A percentile compares a stretch with the other conserved stretches of the same genome.
Conservation (phyloP, 2,329 filamentous ascomycete genomes). For the Tolypocladium cylindrosporum region DNA sequence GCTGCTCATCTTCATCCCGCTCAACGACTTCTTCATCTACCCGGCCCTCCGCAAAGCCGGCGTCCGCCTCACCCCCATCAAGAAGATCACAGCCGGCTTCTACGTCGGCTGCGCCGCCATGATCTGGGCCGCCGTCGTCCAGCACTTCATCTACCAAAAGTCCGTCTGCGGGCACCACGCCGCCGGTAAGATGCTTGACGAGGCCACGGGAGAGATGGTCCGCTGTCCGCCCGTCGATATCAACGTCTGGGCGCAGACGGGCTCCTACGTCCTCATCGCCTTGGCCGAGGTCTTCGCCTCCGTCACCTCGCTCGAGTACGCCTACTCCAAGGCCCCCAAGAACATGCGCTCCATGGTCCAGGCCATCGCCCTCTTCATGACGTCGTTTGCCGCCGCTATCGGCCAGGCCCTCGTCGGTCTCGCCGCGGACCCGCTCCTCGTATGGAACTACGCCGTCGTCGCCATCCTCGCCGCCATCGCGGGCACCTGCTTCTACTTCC, state of each 20-base stretch:
- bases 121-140: slow-evolving; percentile 45
- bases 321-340: slow-evolving; percentile 65
- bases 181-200: slow-evolving; percentile 14
- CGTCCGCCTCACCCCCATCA: slow-evolving; percentile 64
- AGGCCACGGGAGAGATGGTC: slow-evolving; percentile 18
- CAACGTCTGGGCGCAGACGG: slow-evolving; percentile 51
- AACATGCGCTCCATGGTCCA: slow-evolving; percentile 75
- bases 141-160: slow-evolving; percentile 53
- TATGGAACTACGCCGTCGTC: slow-evolving; percentile 64
- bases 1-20: slow-evolving; percentile 64
- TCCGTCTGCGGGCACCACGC: slow-evolving; percentile 51
- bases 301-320: slow-evolving; percentile 61
- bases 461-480: slow-evolving; percentile 50
- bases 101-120: slow-evolving; percentile 52
- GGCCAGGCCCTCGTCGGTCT: slow-evolving; percentile 59
- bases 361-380: slow-evolving; percentile 61
- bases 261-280: slow-evolving; percentile 41
- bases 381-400: slow-evolving; percentile 57
- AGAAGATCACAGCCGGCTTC: slow-evolving; percentile 64
- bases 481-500: slow-evolving; percentile 57
- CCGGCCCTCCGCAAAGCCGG: slow-evolving; percentile 53
- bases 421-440: slow-evolving; percentile 52
- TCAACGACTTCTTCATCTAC: slow-evolving; percentile 59
- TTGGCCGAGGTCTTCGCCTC: slow-evolving; percentile 44
- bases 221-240: slow-evolving; percentile 47